Evolutionary conservation across 768 basidiomycete genomes (phyloP).

Genomic region (Gloeostereum incarnatum): DNA sequence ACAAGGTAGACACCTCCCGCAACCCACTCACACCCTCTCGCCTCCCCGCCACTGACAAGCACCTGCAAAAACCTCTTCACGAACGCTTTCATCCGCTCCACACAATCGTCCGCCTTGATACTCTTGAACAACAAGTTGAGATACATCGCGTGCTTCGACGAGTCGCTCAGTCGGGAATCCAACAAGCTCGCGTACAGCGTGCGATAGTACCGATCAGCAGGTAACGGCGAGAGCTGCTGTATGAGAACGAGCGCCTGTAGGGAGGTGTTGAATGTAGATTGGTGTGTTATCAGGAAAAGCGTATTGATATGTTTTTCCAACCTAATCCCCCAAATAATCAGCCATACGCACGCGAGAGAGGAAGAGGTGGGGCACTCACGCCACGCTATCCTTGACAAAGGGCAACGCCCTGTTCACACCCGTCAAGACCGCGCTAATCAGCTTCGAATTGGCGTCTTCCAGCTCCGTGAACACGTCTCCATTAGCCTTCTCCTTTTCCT

Average conservation of each 20-base stretch:
- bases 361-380: too few relatives aligned
- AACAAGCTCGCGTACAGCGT: constrained; percentile 85
- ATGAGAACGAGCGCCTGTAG: constrained; percentile 87
- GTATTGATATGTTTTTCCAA: constrained; percentile 86
- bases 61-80: constrained; percentile 80
- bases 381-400: constrained; percentile 75
- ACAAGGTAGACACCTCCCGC: constrained; percentile 84
- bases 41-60: constrained; percentile 56
- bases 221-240: constrained; percentile 63
- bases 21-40: constrained; percentile 79
- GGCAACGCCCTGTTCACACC: constrained; percentile 95
- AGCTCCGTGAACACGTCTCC: constrained; percentile 59
- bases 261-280: constrained; percentile 93
- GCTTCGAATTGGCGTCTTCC: constrained; percentile 70
- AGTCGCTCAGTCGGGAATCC: constrained; percentile 69
- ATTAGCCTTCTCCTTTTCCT: constrained; percentile 26
- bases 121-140: constrained; percentile 90
- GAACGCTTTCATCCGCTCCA: constrained; percentile 67
- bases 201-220: constrained; percentile 62
- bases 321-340: too few relatives aligned
- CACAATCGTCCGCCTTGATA: constrained; percentile 57
- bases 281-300: constrained; percentile 91
- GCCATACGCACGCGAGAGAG: too few relatives aligned
- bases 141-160: constrained; percentile 95
- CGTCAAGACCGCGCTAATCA: constrained; percentile 85